Evolutionary conservation across 805 yeast genomes (phyloP), one percentile per base, ranked within the genome.

Genomic region (Candida coquimbonensis): DNA sequence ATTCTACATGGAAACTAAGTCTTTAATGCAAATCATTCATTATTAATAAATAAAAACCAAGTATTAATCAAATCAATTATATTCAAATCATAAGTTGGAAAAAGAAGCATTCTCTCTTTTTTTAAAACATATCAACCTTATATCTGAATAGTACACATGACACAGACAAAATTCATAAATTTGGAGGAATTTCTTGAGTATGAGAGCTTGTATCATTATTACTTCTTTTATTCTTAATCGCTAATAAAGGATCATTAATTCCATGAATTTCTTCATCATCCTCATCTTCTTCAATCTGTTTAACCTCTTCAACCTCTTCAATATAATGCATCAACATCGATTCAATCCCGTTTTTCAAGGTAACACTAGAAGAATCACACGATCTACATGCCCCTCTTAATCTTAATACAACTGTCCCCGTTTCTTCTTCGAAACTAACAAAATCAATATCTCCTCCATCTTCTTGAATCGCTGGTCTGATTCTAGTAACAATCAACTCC

Each of bases 361-460:
- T 81, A 31, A 80, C 81, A 37, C 80, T 76, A 45, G 81, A 75
- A 17, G 81, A 70, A 52, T 81, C 83, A 57, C 88, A 81, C n/a
- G 84, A 76, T 57, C 85, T 73, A 59, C 88, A 81, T 1, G 87
- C 87, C 31, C 88, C 88, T 60, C 74, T 74, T 43, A 81, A 68
- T 59, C 74, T 74, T 54, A 81, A 69, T 45, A 67, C 72, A 1
- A 81, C 87, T 1, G 74, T 70, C 9, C 88, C 88, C 3, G 68
- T 58, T 8, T 72, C 73, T 50, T 78, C 81, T 49, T 78, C 80
- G 56, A 81, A 81, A 1, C 69, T 67, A 32, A 82, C 78, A 63
- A 80, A 81, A 54, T 80, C 86, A 39, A 81, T 75, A 56, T 81
- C 88, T 5, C 88, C 88, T 39, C 88, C 88, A 56, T 81, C 88